phyloP scores from a whole-genome alignment of 2,329 filamentous ascomycete genomes.

The Didymella exigua region DNA sequence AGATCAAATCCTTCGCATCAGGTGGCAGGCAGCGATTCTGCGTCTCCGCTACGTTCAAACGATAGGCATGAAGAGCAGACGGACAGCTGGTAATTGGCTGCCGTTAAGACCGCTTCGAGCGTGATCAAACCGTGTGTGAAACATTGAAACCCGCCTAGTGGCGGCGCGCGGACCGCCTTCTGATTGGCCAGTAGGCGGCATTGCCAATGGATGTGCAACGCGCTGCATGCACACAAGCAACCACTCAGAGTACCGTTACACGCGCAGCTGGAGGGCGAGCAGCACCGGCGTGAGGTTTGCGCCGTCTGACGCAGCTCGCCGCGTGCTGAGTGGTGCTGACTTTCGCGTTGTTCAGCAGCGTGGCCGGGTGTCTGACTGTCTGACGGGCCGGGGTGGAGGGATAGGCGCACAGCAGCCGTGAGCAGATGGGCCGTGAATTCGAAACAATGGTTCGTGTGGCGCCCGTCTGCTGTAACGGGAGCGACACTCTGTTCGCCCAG shows the following conservation, averaged over 20 bases:
- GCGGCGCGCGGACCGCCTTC: conserved; percentile 8
- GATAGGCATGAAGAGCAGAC: conserved; percentile 12
- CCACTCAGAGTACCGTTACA: conserved; percentile 16
- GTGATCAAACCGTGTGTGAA: conserved; percentile 43
- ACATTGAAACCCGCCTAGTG: conserved; percentile 32
- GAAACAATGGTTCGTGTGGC: conserved; percentile 34
- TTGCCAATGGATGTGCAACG: conserved; percentile 38
- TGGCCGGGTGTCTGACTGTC: conserved; percentile 4
- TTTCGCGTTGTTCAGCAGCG: background rate
- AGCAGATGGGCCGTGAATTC: conserved; percentile 21
- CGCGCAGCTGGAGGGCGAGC: conserved; percentile 19
- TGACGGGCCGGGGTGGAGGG: conserved; percentile 12
- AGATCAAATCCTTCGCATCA: conserved; percentile 6
- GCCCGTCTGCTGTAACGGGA: conserved; percentile 20
- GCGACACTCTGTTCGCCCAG: conserved; percentile 29
- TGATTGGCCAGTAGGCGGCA: conserved; percentile 36
- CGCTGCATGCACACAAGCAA: conserved; percentile 10
- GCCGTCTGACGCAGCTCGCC: background rate
- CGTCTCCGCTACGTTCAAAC: conserved; percentile 14
- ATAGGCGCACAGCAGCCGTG: conserved; percentile 8
- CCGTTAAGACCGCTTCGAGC: conserved; percentile 27
- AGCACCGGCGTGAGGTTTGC: conserved; percentile 1
- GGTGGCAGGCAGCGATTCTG: conserved; percentile 4
- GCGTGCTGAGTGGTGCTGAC: conserved; percentile 23
- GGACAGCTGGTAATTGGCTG: conserved; percentile 9